A percentile compares a stretch with the other conserved stretches of the same genome.
These are phyloP conservation scores for Lobosporangium transversale DNA, from an alignment of 192 early-diverging fungal species.

Conservation along the genomic window DNA sequence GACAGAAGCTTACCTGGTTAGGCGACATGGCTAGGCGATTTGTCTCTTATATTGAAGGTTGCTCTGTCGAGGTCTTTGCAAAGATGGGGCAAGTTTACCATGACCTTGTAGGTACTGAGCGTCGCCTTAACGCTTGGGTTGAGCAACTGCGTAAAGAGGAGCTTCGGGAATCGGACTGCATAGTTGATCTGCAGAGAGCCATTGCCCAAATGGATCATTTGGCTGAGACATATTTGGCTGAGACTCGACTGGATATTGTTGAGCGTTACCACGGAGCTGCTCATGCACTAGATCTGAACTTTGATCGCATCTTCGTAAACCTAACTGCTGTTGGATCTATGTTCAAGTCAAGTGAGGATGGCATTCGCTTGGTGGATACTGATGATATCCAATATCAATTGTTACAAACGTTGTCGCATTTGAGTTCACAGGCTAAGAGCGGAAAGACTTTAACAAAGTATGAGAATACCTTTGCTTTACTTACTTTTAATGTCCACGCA, in stretches of 20 bases:
- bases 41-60: slow-evolving; percentile 71
- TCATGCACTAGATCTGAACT: slow-evolving; percentile 68
- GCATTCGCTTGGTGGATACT: slow-evolving; percentile 53
- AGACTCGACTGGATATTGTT: slow-evolving; percentile 56
- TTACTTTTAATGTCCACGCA: no score
- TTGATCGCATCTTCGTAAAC: slow-evolving; percentile 72
- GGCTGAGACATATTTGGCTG: slow-evolving; percentile 67
- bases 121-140: slow-evolving; percentile 77
- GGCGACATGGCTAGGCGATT: slow-evolving; percentile 75
- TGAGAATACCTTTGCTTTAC: background rate
- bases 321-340: slow-evolving; percentile 31
- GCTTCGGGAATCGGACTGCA: slow-evolving; percentile 69
- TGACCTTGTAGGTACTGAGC: slow-evolving; percentile 83
- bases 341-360: slow-evolving; percentile 51
- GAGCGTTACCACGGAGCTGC: slow-evolving; percentile 64
- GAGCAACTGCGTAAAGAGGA: slow-evolving; percentile 84
- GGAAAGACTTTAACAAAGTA: slow-evolving; percentile 70
- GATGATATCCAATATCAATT: slow-evolving; percentile 62
- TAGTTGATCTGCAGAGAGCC: slow-evolving; percentile 75
- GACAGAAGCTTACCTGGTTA: slow-evolving; percentile 73
- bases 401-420: slow-evolving; percentile 27
- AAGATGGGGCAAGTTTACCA: slow-evolving; percentile 78
- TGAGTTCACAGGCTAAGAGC: slow-evolving; percentile 57
- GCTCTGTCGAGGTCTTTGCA: slow-evolving; percentile 75
- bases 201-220: slow-evolving; percentile 74